Percentiles rank a stretch among this genome's conserved stretches.
phyloP scores from a whole-genome alignment of 1,284 basidiomycete genomes.

The Tilletia caries region DNA sequence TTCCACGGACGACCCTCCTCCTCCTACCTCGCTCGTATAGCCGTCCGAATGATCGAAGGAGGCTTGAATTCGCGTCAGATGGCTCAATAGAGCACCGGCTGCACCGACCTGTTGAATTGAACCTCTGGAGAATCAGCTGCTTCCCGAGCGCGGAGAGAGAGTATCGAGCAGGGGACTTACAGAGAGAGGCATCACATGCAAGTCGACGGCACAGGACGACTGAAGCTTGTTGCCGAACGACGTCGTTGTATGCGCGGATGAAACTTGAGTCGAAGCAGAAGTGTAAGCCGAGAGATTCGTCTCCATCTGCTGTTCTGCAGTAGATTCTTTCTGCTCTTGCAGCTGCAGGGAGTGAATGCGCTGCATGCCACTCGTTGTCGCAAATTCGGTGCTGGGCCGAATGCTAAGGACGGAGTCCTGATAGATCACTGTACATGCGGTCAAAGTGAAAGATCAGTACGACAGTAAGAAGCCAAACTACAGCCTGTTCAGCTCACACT shows the following conservation, averaged over 20 bases:
- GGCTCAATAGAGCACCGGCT: slow-evolving; percentile 1
- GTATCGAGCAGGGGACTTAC: no score
- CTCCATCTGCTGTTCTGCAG: no score
- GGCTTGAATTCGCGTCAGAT: slow-evolving; percentile 3
- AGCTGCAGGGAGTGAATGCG: not conserved
- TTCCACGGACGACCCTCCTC: not conserved
- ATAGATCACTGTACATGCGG: slow-evolving; percentile 1
- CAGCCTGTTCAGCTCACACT: not conserved
- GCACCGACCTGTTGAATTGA: not conserved
- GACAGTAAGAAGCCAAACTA: no score
- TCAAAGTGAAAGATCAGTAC: not conserved
- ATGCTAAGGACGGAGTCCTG: slow-evolving; percentile 8
- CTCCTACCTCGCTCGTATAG: not conserved
- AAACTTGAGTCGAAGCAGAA: no score
- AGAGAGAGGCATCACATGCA: slow-evolving; percentile 1
- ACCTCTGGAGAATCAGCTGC: not conserved
- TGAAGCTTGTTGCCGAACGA: slow-evolving; percentile 3
- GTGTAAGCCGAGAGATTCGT: no score
- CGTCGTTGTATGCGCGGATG: not conserved
- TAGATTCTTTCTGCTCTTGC: no score
- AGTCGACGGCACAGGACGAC: not conserved
- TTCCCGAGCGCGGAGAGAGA: not conserved
- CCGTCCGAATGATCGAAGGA: not conserved
- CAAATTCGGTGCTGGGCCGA: not conserved
- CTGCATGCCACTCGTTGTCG: not conserved